Evolutionary conservation across 2,329 filamentous ascomycete genomes (phyloP).

Genomic region (Cladosporium sp.): DNA sequence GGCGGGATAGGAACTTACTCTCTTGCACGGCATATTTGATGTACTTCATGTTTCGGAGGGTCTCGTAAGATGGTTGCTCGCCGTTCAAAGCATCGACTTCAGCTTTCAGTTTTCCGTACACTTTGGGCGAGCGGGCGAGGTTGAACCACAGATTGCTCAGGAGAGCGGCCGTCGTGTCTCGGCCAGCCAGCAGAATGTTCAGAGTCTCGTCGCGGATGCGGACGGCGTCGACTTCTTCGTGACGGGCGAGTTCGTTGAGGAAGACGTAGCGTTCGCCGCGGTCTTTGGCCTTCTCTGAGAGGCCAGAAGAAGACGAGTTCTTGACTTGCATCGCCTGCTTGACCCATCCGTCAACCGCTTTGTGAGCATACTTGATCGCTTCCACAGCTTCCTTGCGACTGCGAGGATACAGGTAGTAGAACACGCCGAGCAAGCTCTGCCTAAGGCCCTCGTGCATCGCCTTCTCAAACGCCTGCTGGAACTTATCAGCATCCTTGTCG

Average conservation of each 20-base stretch:
- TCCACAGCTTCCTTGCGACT: constrained; percentile 7
- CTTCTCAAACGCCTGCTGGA: constrained; percentile 25
- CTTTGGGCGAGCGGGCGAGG: constrained; percentile 18
- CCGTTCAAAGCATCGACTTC: constrained; percentile 21
- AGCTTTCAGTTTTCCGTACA: constrained; percentile 20
- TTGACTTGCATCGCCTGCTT: constrained; percentile 16
- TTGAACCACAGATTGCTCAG: constrained; percentile 40
- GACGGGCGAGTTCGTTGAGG: constrained; percentile 52
- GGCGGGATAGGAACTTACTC: no score
- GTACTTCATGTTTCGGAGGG: constrained; percentile 25
- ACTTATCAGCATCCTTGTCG: constrained; percentile 4
- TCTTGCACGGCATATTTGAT: constrained; percentile 61
- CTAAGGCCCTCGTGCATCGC: constrained; percentile 22
- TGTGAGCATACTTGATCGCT: constrained; percentile 11
- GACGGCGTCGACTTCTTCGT: constrained; percentile 39
- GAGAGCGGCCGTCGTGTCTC: constrained; percentile 49
- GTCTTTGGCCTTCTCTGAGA: constrained; percentile 15
- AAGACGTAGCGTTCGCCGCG: constrained; percentile 50
- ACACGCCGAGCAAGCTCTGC: constrained; percentile 11
- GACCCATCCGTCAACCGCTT: constrained; percentile 15
- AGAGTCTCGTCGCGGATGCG: constrained; percentile 40
- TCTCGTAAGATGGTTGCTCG: constrained; percentile 39
- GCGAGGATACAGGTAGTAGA: constrained; percentile 12
- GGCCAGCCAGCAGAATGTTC: constrained; percentile 47
- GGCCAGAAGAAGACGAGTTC: constrained; percentile 10